phyloP scores from a whole-genome alignment of 2,329 filamentous ascomycete genomes.

The Arthroderma uncinatum region DNA sequence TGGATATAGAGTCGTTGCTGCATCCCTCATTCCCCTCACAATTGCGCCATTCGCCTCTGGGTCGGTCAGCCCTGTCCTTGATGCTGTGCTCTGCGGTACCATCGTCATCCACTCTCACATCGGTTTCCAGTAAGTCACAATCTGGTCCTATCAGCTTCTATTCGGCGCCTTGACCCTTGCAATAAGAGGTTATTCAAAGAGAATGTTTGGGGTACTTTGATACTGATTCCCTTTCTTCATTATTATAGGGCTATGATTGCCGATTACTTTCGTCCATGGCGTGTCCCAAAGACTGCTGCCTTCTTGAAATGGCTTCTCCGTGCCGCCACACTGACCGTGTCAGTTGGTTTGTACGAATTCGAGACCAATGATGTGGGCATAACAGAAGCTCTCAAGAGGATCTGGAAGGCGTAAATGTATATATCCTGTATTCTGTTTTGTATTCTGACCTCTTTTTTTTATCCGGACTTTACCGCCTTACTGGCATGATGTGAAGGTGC shows the following conservation, averaged over 20 bases:
- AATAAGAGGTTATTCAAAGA: background rate
- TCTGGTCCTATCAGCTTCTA: background rate
- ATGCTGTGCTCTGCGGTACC: conserved; percentile 72
- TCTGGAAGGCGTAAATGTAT: conserved; percentile 62
- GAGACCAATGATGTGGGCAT: conserved; percentile 97
- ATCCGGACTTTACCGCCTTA: background rate
- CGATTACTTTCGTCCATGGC: conserved; percentile 74
- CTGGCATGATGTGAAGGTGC: background rate
- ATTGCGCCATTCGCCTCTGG: conserved; percentile 86
- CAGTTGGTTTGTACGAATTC: conserved; percentile 89
- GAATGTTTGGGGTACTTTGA: background rate
- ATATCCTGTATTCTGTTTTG: conserved; percentile 10
- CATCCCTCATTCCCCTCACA: conserved; percentile 71
- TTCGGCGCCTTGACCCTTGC: background rate
- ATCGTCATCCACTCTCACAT: conserved; percentile 90
- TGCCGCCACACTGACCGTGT: conserved; percentile 64
- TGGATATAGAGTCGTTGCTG: conserved; percentile 55
- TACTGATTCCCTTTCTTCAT: background rate
- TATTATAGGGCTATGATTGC: conserved; percentile 56
- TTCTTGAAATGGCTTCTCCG: conserved; percentile 69
- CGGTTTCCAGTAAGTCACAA: conserved; percentile 62
- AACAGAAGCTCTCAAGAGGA: conserved; percentile 73
- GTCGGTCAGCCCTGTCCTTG: conserved; percentile 76
- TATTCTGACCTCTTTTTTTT: background rate
- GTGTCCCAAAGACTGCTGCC: conserved; percentile 57